phyloP scores from a whole-genome alignment of 2,329 filamentous ascomycete species.

The Microdochium paspali region DNA sequence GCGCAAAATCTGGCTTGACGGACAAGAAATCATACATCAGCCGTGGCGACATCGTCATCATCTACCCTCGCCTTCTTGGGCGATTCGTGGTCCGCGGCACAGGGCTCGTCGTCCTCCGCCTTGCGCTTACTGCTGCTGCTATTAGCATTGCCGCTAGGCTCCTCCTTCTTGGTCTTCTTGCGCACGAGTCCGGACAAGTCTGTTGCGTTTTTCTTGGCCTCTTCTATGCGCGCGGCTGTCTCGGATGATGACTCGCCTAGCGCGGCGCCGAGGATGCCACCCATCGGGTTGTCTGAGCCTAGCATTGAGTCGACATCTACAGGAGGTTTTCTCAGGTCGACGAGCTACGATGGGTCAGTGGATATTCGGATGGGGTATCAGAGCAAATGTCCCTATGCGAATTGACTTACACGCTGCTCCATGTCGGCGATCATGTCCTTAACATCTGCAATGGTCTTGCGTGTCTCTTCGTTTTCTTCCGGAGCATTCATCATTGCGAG shows the following conservation, averaged over 20 bases:
- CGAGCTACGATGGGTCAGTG: conserved; percentile 34
- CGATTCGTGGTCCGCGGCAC: conserved; percentile 17
- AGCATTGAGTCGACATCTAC: conserved; percentile 48
- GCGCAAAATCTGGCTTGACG: too few species aligned
- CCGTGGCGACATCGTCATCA: conserved; percentile 6
- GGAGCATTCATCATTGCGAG: conserved; percentile 53
- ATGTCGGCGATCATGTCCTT: conserved; percentile 73
- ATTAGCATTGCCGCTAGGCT: conserved; percentile 12
- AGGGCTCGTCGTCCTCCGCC: conserved; percentile 20
- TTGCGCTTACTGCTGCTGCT: conserved; percentile 32
- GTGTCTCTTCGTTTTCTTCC: conserved; percentile 56
- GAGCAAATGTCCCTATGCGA: conserved; percentile 7
- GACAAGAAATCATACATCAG: conserved; percentile 2
- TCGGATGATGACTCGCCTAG: conserved; percentile 53
- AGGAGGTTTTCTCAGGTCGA: conserved; percentile 58
- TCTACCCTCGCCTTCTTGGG: conserved; percentile 27
- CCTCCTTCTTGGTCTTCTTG: conserved; percentile 39
- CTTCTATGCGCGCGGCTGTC: conserved; percentile 55
- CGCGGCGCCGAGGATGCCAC: conserved; percentile 54
- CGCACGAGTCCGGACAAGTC: conserved; percentile 68
- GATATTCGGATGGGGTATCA: conserved; percentile 2
- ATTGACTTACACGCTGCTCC: conserved; percentile 63
- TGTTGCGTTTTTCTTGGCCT: conserved; percentile 64
- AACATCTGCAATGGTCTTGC: conserved; percentile 58
- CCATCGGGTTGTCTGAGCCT: conserved; percentile 36